A percentile compares a stretch with the other conserved stretches of the same genome.
Evolutionary conservation across 805 yeast species (phyloP).

Genomic region (Soucietia sequanensis): DNA sequence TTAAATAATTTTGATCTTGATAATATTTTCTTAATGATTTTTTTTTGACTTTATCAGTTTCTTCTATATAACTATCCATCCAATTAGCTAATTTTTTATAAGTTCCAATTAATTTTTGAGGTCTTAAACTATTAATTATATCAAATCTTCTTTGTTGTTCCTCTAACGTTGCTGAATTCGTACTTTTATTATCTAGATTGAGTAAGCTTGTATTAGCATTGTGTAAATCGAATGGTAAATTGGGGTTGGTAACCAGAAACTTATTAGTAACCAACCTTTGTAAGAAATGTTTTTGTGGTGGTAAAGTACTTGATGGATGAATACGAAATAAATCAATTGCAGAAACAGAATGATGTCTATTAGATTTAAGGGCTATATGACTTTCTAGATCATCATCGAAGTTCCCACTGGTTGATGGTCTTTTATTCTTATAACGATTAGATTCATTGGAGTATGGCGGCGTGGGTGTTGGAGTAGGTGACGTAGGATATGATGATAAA

Average conservation of each 20-base stretch:
- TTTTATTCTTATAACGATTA: neutral
- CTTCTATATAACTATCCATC: slow-evolving; percentile 22
- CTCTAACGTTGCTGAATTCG: slow-evolving; percentile 17
- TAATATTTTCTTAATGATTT: slow-evolving; percentile 44
- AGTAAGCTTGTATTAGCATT: slow-evolving; percentile 5
- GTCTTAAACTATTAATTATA: slow-evolving; percentile 22
- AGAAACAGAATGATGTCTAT: slow-evolving; percentile 8
- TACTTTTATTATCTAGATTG: slow-evolving; percentile 11
- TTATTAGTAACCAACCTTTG: slow-evolving; percentile 27
- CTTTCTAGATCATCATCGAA: neutral
- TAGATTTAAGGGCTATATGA: no score
- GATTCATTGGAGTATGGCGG: neutral
- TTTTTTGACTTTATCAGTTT: slow-evolving; percentile 18
- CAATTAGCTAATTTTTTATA: slow-evolving; percentile 29
- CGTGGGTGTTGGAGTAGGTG: neutral
- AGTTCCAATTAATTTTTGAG: slow-evolving; percentile 34
- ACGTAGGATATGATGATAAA: no score
- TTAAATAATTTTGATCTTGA: slow-evolving; percentile 56
- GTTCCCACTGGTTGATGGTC: neutral
- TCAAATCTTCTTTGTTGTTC: slow-evolving; percentile 23
- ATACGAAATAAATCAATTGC: slow-evolving; percentile 4
- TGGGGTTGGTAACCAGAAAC: slow-evolving; percentile 31
- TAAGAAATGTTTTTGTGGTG: slow-evolving; percentile 19
- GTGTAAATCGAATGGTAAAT: slow-evolving; percentile 12
- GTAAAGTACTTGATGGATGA: neutral